Evolutionary conservation across 352 stramenopile species (phyloP).

Genomic region (Pythium phragmitis): DNA sequence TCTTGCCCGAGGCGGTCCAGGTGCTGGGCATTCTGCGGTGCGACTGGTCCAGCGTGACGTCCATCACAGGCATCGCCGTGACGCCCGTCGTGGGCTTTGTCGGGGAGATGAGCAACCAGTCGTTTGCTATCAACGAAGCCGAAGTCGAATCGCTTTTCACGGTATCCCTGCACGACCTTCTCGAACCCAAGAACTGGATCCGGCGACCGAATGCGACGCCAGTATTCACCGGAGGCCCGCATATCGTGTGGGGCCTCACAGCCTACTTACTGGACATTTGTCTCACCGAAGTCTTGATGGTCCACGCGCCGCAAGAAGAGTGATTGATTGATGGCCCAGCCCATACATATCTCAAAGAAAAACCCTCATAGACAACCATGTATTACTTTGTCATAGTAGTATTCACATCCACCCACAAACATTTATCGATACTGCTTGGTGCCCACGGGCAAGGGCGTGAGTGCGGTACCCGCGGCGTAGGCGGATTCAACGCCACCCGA

Average conservation of each 20-base stretch:
- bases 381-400: no score
- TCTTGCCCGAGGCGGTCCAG: conserved; percentile 75
- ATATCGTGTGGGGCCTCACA: conserved; percentile 97
- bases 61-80: conserved; percentile 96
- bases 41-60: conserved; percentile 95
- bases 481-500: not conserved
- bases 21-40: conserved; percentile 94
- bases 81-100: conserved; percentile 97
- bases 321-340: not conserved
- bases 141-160: conserved; percentile 97
- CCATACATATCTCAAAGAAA: conserved; percentile 18
- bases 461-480: not conserved
- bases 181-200: conserved; percentile 85
- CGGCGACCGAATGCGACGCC: conserved; percentile 77
- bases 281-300: conserved; percentile 62
- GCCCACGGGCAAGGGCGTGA: conserved; percentile 2
- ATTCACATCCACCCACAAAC: no score
- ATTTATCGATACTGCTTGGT: conserved; percentile 3
- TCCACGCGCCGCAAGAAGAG: conserved; percentile 17
- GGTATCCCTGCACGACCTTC: conserved; percentile 87
- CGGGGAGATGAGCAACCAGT: conserved; percentile 90
- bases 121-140: conserved; percentile 92
- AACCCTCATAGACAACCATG: no score
- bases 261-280: conserved; percentile 94
- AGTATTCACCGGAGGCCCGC: conserved; percentile 93